These are phyloP conservation scores for Pseudogymnoascus sp. DNA, from an alignment of 2,329 filamentous ascomycete genomes.

Conservation along the genomic window DNA sequence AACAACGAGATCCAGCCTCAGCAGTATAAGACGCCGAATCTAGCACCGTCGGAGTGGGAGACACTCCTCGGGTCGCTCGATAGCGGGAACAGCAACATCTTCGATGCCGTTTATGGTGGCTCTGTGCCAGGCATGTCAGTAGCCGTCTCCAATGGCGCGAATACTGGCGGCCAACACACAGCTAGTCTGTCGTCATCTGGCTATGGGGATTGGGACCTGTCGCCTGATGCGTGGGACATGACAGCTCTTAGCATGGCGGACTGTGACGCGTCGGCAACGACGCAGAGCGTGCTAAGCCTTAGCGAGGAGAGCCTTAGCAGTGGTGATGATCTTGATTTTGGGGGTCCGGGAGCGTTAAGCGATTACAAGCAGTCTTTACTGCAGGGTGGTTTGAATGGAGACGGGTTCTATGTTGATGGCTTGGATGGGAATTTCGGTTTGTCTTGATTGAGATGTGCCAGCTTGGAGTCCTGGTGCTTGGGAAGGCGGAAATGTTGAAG, in stretches of 20 bases:
- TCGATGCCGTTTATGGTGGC: slow-evolving; percentile 72
- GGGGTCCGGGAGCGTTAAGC: background rate
- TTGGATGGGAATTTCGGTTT: slow-evolving; percentile 36
- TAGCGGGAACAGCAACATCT: slow-evolving; percentile 73
- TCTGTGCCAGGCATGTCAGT: slow-evolving; percentile 36
- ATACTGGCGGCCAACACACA: background rate
- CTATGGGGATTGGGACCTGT: slow-evolving; percentile 35
- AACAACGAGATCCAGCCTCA: background rate
- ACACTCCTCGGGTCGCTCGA: slow-evolving; percentile 72
- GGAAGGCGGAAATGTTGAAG: background rate
- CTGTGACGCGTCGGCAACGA: slow-evolving; percentile 25
- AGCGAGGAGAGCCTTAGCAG: slow-evolving; percentile 53
- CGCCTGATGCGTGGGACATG: slow-evolving; percentile 45
- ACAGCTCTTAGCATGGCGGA: slow-evolving; percentile 35
- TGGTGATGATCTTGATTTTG: slow-evolving; percentile 33
- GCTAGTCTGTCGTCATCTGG: background rate
- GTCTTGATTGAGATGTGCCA: slow-evolving; percentile 18
- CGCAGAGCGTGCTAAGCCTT: slow-evolving; percentile 51
- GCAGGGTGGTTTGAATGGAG: slow-evolving; percentile 11
- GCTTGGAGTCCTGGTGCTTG: background rate
- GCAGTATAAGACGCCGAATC: slow-evolving; percentile 27
- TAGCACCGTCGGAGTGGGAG: slow-evolving; percentile 71
- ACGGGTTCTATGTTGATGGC: slow-evolving; percentile 26
- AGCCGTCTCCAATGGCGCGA: slow-evolving; percentile 23
- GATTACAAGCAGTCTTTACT: slow-evolving; percentile 19